Percentiles rank a stretch among this genome's conserved stretches.
phyloP scores from a whole-genome alignment of 768 basidiomycete species.

The Boletellus sp. region DNA sequence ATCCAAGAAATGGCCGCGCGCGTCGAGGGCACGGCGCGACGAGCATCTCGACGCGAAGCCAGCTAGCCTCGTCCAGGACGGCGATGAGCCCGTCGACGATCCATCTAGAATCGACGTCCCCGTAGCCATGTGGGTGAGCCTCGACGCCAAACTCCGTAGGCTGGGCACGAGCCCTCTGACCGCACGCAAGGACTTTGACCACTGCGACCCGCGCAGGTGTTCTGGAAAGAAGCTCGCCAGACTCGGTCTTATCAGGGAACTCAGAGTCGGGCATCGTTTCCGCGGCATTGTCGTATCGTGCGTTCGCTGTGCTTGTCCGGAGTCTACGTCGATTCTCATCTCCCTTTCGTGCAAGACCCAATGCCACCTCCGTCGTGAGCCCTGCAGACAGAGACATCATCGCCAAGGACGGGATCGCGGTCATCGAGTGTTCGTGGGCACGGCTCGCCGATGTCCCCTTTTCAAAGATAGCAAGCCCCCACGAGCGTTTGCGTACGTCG shows the following conservation, averaged over 20 bases:
- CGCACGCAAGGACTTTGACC: constrained; percentile 79
- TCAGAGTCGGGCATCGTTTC: constrained; percentile 82
- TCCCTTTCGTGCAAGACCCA: constrained; percentile 54
- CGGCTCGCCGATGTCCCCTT: constrained; percentile 94
- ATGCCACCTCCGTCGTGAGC: constrained; percentile 72
- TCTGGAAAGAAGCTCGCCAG: constrained; percentile 89
- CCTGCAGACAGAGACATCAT: constrained; percentile 85
- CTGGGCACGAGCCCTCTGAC: neutral
- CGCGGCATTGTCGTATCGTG: constrained; percentile 93
- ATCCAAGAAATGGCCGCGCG: constrained; percentile 3
- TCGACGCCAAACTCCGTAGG: neutral
- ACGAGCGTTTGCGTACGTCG: constrained; percentile 82
- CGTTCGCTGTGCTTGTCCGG: constrained; percentile 33
- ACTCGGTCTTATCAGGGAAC: constrained; percentile 77
- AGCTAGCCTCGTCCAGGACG: neutral
- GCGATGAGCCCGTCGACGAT: neutral
- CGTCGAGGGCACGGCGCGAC: neutral
- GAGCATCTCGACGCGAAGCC: neutral
- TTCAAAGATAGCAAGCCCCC: constrained; percentile 85
- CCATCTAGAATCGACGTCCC: constrained; percentile 55
- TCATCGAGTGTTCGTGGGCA: constrained; percentile 99
- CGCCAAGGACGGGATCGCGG: constrained; percentile 72
- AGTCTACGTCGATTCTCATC: constrained; percentile 1
- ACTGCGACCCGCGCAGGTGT: constrained; percentile 88
- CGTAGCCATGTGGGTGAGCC: constrained; percentile 93